Evolutionary conservation across 805 yeast species (phyloP).

Genomic region (Candida stauntonica): DNA sequence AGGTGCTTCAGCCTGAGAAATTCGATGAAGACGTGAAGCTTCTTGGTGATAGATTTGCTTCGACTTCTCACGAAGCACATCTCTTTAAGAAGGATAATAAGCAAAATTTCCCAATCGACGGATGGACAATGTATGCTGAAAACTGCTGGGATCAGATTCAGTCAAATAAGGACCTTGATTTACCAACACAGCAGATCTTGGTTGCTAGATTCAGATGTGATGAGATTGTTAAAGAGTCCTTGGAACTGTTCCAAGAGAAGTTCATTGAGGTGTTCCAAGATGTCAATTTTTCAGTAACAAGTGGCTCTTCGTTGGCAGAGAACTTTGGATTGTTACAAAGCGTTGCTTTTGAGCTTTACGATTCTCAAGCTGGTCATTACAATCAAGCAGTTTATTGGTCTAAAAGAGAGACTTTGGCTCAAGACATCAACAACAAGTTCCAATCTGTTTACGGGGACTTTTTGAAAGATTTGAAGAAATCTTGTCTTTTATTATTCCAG

Average conservation of each 20-base stretch:
- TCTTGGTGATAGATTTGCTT: constrained; percentile 60
- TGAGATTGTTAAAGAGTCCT: constrained; percentile 57
- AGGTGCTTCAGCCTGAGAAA: constrained; percentile 70
- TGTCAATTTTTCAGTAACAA: constrained; percentile 15
- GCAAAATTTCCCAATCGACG: constrained; percentile 87
- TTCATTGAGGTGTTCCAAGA: constrained; percentile 9
- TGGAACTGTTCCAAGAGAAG: constrained; percentile 22
- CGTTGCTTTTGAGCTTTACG: constrained; percentile 51
- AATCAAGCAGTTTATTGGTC: constrained; percentile 59
- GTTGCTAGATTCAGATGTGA: constrained; percentile 95
- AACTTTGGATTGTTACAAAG: constrained; percentile 40
- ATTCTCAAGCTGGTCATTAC: constrained; percentile 73
- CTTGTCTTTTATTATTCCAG: constrained; percentile 30
- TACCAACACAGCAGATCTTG: constrained; percentile 93
- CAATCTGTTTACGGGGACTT: constrained; percentile 40
- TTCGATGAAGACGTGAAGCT: constrained; percentile 56
- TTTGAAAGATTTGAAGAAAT: constrained; percentile 34
- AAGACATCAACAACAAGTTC: constrained; percentile 45
- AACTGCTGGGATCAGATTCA: constrained; percentile 95
- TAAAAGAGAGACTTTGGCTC: constrained; percentile 46
- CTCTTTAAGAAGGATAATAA: constrained; percentile 71
- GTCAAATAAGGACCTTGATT: constrained; percentile 85
- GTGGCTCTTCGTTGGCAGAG: constrained; percentile 34
- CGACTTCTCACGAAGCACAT: constrained; percentile 20
- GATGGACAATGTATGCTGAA: constrained; percentile 89